phyloP scores from a whole-genome alignment of 2,329 filamentous ascomycete genomes.

The Verticillium dahliae region DNA sequence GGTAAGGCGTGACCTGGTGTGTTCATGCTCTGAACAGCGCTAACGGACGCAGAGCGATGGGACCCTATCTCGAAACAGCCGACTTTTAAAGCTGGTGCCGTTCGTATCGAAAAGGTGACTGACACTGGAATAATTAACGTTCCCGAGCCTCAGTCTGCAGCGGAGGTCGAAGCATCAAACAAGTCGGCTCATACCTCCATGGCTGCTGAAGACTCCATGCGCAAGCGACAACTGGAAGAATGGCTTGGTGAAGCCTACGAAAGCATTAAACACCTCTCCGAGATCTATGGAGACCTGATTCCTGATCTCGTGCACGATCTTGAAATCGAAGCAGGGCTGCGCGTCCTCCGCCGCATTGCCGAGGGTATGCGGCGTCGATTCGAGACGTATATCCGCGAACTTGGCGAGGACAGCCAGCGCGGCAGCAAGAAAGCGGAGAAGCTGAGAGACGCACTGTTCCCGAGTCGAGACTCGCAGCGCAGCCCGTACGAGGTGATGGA shows the following conservation, averaged over 20 bases:
- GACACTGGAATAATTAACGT: not conserved
- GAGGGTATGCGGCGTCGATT: conserved; percentile 13
- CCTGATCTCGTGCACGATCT: conserved; percentile 17
- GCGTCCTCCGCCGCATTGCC: conserved; percentile 18
- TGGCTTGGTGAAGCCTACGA: conserved; percentile 26
- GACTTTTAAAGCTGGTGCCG: conserved; percentile 26
- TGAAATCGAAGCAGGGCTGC: conserved; percentile 22
- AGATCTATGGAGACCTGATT: conserved; percentile 18
- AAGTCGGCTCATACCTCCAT: conserved; percentile 9
- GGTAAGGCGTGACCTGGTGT: conserved; percentile 13
- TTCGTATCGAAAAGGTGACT: conserved; percentile 22
- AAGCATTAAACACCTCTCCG: conserved; percentile 13
- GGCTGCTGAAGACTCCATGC: conserved; percentile 7
- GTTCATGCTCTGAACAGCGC: conserved; percentile 16
- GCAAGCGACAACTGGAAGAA: conserved; percentile 19
- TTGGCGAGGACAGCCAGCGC: conserved; percentile 17
- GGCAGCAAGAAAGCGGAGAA: conserved; percentile 7
- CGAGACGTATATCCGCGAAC: conserved; percentile 16
- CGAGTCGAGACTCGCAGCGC: conserved; percentile 2
- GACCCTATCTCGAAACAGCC: conserved; percentile 15
- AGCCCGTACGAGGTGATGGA: conserved; percentile 18
- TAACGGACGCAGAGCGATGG: no score
- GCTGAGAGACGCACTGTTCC: conserved; percentile 20
- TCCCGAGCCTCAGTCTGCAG: conserved; percentile 17
- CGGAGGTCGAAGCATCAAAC: conserved; percentile 6